Evolutionary conservation across 768 basidiomycete species (phyloP), one percentile per base, ranked within the genome.

Genomic region (Paxillus ammoniavirescens): DNA sequence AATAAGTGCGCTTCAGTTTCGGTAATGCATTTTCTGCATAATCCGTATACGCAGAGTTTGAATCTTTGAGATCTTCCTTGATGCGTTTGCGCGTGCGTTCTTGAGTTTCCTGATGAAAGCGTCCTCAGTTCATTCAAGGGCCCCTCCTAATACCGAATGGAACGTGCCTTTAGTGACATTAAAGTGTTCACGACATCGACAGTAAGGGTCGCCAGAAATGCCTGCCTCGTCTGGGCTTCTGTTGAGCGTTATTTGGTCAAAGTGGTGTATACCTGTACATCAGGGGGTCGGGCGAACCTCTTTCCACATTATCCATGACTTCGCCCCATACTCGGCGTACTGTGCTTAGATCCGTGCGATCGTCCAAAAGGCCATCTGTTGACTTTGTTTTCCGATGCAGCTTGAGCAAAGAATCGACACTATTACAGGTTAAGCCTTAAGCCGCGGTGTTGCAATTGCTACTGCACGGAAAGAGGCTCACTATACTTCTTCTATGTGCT

Each of bases 81-180:
- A 97, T 88, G 26, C 91, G 84, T 65, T 91, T 91, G 44, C 91
- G 80, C n/a, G 92, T 95, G 36, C 94, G 82, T 50, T 92, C 91
- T 74, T 96, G 93, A 10, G 87, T 88, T 61, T 95, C 93, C 91
- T 93, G 55, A 14, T 21, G 10, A 49, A 10, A 35, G 46, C 13
- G 8, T 3, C 15, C 37, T 54, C 52, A 54, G 50, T 49, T 28
- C 8, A 28, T 17, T 28, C 10, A 31, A 36, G 37, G 7, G 51
- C 31, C 17, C 5, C 33, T 18, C 43, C 5, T 26, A 21, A 31
- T n/a, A n/a, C 33, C 31, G 47, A 12, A 17, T 18, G 2, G 41
- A 43, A 52, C 64, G 49, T 60, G 83, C 91, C 79, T 86, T 91
- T 43, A 95, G 70, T 33, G 76, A 62, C 30, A 78, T 78, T 47